A percentile compares a stretch with the other conserved stretches of the same genome.
These are phyloP conservation scores for Peronosclerospora sorghi DNA, from an alignment of 352 stramenopile species.

Conservation along the genomic window DNA sequence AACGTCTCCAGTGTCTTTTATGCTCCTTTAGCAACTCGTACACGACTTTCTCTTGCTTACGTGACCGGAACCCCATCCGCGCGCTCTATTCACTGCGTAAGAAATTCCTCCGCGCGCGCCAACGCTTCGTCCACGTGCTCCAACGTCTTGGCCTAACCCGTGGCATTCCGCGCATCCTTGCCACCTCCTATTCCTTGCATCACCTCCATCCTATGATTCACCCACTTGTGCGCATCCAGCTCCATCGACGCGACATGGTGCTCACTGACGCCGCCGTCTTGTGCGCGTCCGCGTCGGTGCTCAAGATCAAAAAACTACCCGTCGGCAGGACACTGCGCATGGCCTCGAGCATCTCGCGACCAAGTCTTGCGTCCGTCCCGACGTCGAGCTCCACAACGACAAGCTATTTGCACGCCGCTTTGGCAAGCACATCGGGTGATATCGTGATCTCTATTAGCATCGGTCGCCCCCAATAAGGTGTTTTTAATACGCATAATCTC, in stretches of 20 bases:
- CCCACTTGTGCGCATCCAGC: constrained; percentile 89
- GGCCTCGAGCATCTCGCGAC: constrained; percentile 90
- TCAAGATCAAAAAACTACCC: constrained; percentile 90
- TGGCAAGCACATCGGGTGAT: too few species aligned
- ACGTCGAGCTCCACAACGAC: constrained; percentile 89
- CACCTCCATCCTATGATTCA: constrained; percentile 83
- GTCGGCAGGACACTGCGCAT: constrained; percentile 68
- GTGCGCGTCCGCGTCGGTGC: constrained; percentile 82
- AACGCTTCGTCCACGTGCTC: constrained; percentile 63
- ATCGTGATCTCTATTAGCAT: too few species aligned
- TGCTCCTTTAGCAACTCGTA: too few species aligned
- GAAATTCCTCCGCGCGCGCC: constrained; percentile 51
- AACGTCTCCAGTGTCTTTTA: too few species aligned
- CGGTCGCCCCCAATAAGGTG: too few species aligned
- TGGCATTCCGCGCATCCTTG: constrained; percentile 78
- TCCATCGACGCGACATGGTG: constrained; percentile 53
- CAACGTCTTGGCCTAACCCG: constrained; percentile 71
- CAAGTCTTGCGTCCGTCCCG: constrained; percentile 90
- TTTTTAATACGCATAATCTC: too few species aligned
- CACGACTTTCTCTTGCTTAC: too few species aligned
- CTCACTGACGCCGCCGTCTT: constrained; percentile 88
- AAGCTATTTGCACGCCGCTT: constrained; percentile 48
- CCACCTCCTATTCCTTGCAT: constrained; percentile 93
- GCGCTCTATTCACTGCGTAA: too few species aligned
- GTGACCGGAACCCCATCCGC: too few species aligned